A percentile compares a stretch with the other conserved stretches of the same genome.
Conservation (phyloP, 306 rosid species). For the Cucurbita argyrosperma region DNA sequence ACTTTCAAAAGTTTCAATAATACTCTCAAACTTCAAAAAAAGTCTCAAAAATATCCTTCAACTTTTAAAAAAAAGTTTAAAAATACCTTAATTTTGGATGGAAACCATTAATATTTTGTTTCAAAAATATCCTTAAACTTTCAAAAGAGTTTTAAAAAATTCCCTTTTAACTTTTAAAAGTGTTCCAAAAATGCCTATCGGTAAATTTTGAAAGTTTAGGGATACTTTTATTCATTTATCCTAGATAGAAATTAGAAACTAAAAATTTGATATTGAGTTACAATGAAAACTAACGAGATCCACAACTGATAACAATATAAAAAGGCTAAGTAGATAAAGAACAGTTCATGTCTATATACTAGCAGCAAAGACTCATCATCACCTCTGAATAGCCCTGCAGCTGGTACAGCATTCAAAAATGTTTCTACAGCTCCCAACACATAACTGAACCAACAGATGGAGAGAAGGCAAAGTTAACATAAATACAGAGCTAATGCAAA, state of each 20-base stretch:
- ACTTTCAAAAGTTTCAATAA: too few relatives aligned
- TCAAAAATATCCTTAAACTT: too few relatives aligned
- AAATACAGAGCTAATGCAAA: background rate
- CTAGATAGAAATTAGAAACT: background rate
- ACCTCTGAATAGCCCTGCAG: constrained; percentile 95
- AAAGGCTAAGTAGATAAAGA: background rate
- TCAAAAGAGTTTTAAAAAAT: too few relatives aligned
- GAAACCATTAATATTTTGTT: too few relatives aligned
- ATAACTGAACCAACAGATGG: constrained; percentile 43
- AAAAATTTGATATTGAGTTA: background rate
- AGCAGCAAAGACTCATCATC: constrained; percentile 6
- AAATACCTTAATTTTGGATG: too few relatives aligned
- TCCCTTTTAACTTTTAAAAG: too few relatives aligned
- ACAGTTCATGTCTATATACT: background rate
- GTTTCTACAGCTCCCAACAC: constrained; percentile 99
- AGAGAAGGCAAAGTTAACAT: constrained; percentile 10
- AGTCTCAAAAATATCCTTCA: too few relatives aligned
- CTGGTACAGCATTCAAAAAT: constrained; percentile 85
- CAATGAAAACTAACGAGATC: background rate
- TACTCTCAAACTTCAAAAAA: too few relatives aligned
- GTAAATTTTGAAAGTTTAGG: too few relatives aligned
- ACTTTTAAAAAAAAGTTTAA: too few relatives aligned
- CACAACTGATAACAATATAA: background rate
- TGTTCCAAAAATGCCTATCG: too few relatives aligned
- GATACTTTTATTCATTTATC: too few relatives aligned